Percentiles rank a stretch among this genome's conserved stretches.
Evolutionary conservation across 2,329 filamentous ascomycete species (phyloP).

Genomic region (Penicillium sp.): DNA sequence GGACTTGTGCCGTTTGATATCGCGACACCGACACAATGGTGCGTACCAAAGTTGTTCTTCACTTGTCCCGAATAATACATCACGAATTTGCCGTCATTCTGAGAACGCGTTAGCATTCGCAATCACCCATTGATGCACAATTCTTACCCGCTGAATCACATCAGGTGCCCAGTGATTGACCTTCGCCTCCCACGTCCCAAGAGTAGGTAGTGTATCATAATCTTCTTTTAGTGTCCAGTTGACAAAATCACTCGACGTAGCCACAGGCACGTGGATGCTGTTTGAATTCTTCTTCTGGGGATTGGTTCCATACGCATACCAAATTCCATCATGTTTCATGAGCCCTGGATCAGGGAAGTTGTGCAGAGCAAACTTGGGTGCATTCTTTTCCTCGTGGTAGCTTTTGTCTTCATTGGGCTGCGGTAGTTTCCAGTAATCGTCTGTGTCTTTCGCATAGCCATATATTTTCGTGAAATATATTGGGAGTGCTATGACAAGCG

Average conservation of each 20-base stretch:
- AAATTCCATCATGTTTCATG: conserved; percentile 34
- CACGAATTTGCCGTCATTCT: conserved; percentile 53
- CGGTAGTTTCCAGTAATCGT: conserved; percentile 3
- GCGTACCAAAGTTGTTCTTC: conserved; percentile 31
- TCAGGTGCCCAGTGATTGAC: conserved; percentile 63
- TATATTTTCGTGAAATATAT: conserved; percentile 14
- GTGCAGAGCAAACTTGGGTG: conserved; percentile 23
- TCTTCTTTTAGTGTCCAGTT: conserved; percentile 48
- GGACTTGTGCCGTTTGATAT: conserved; percentile 35
- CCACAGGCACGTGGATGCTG: conserved; percentile 53
- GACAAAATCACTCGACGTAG: conserved; percentile 50
- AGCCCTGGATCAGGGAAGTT: conserved; percentile 36
- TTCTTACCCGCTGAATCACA: conserved; percentile 50
- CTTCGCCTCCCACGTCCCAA: conserved; percentile 55
- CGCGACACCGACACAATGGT: conserved; percentile 62
- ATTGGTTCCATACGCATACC: conserved; percentile 37
- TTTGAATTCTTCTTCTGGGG: conserved; percentile 17
- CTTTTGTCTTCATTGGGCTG: conserved; percentile 17
- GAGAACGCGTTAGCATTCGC: neutral
- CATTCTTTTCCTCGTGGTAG: conserved; percentile 19
- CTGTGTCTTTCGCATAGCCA: conserved; percentile 1
- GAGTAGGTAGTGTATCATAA: conserved; percentile 54
- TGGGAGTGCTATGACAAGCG: conserved; percentile 24
- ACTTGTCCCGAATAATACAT: conserved; percentile 60
- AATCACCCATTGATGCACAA: neutral